These are phyloP conservation scores for Pythium brassicae DNA, from an alignment of 352 stramenopile genomes.

Conservation along the genomic window DNA sequence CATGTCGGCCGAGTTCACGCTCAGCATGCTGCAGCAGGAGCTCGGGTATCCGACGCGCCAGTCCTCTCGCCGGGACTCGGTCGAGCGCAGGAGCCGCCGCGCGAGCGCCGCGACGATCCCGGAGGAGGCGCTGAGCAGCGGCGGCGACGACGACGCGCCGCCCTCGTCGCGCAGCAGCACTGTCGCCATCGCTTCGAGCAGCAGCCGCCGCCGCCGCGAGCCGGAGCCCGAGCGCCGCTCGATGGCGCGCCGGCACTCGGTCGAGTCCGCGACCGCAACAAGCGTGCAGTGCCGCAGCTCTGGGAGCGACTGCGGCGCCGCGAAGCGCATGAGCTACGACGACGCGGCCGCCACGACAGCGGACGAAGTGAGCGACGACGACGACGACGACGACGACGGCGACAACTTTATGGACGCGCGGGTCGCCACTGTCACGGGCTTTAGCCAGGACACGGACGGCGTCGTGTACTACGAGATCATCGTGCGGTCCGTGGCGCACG, in stretches of 20 bases:
- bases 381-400: constrained; percentile 30
- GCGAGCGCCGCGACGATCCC: constrained; percentile 34
- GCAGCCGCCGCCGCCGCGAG: background rate
- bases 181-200: background rate
- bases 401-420: constrained; percentile 76
- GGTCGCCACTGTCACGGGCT: constrained; percentile 61
- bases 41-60: constrained; percentile 60
- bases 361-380: constrained; percentile 6
- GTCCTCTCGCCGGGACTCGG: constrained; percentile 11
- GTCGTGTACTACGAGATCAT: constrained; percentile 82
- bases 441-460: constrained; percentile 67
- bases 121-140: constrained; percentile 12
- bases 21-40: constrained; percentile 68
- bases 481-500: constrained; percentile 50
- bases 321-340: constrained; percentile 19
- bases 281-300: constrained; percentile 7
- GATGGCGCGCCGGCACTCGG: background rate
- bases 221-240: constrained; percentile 13
- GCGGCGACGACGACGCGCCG: background rate
- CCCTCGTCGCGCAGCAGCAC: background rate
- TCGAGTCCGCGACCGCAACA: constrained; percentile 4
- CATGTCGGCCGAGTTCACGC: constrained; percentile 50
- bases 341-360: constrained; percentile 2
- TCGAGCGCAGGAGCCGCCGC: constrained; percentile 23
- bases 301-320: constrained; percentile 14